Percentiles rank a stretch among this genome's conserved stretches.
Conservation (phyloP, 2,329 filamentous ascomycete genomes). For the Colletotrichum sp. region DNA sequence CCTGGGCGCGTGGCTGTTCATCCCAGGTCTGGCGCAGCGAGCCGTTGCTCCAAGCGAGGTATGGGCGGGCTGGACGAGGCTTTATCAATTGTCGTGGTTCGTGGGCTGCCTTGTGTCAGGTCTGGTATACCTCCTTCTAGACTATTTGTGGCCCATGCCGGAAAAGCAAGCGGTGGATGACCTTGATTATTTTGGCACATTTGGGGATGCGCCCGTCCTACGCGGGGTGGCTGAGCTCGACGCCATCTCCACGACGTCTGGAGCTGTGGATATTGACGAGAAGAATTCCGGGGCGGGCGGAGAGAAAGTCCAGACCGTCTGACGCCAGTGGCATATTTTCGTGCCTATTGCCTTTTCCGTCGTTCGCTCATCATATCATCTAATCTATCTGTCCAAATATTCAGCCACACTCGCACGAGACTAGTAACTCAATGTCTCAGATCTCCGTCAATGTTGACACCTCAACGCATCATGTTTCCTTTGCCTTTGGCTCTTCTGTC, state of each 20-base stretch:
- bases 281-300: neutral
- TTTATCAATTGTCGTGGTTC: slow-evolving; percentile 28
- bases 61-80: slow-evolving; percentile 26
- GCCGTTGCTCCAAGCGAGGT: slow-evolving; percentile 13
- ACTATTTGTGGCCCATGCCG: slow-evolving; percentile 24
- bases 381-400: neutral
- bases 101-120: slow-evolving; percentile 24
- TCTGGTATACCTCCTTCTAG: slow-evolving; percentile 21
- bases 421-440: neutral
- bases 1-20: slow-evolving; percentile 18
- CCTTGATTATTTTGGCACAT: slow-evolving; percentile 26
- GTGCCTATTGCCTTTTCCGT: neutral
- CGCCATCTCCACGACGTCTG: neutral
- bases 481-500: neutral
- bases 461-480: neutral
- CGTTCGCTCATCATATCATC: neutral
- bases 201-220: slow-evolving; percentile 6
- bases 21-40: slow-evolving; percentile 24
- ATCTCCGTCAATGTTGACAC: neutral
- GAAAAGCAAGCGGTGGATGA: slow-evolving; percentile 23
- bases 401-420: neutral
- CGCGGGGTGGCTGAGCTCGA: neutral
- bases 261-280: neutral
- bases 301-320: neutral
- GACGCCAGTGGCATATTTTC: neutral